Evolutionary conservation across 2,329 filamentous ascomycete genomes (phyloP).

Genomic region (Colletotrichum sojae): DNA sequence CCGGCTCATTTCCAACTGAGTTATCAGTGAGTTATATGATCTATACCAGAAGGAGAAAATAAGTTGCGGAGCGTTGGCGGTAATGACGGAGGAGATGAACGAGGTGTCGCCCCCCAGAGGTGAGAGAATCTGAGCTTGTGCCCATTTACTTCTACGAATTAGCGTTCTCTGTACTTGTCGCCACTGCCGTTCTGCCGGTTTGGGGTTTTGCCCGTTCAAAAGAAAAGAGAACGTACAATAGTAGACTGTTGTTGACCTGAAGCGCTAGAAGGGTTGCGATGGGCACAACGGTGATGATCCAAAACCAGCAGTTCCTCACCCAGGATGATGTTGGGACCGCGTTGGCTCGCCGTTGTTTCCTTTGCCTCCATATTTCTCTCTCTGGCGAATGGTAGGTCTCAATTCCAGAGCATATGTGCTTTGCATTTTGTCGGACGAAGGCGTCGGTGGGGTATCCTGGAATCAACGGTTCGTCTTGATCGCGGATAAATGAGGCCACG

Average conservation of each 20-base stretch:
- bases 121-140: neutral
- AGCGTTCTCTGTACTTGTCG: too few relatives aligned
- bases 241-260: too few relatives aligned
- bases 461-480: neutral
- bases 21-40: neutral
- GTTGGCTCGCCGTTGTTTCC: too few relatives aligned
- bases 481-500: neutral
- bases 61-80: neutral
- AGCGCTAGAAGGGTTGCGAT: too few relatives aligned
- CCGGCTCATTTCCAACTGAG: neutral
- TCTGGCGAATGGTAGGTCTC: neutral
- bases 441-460: neutral
- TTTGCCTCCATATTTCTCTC: neutral
- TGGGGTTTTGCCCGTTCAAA: too few relatives aligned
- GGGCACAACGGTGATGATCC: too few relatives aligned
- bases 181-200: too few relatives aligned
- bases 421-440: neutral
- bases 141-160: neutral
- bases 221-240: too few relatives aligned
- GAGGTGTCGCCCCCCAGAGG: neutral
- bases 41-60: constrained; percentile 11
- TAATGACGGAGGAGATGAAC: neutral
- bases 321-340: too few relatives aligned
- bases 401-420: too few relatives aligned
- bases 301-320: too few relatives aligned